Conservation (phyloP, 2,329 filamentous ascomycete species). For the Aspergillus terreus region DNA sequence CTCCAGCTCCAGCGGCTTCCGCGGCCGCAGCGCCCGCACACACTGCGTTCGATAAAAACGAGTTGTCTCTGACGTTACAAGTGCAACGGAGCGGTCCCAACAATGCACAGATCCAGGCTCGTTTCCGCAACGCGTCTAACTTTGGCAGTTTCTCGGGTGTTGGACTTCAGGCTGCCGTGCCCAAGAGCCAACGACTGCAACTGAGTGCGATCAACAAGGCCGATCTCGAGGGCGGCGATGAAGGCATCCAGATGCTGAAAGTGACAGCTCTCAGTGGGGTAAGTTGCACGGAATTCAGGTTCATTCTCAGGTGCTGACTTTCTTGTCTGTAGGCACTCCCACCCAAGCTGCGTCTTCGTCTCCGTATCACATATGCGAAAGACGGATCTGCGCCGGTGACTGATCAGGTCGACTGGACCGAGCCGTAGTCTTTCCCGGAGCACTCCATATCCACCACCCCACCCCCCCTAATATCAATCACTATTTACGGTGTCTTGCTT, state of each 20-base stretch:
- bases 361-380: slow-evolving; percentile 78
- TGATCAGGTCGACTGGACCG: slow-evolving; percentile 96
- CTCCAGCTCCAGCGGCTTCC: slow-evolving; percentile 49
- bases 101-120: slow-evolving; percentile 74
- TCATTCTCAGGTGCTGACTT: slow-evolving; percentile 23
- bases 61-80: slow-evolving; percentile 73
- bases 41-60: slow-evolving; percentile 82
- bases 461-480: background rate
- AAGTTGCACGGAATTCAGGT: slow-evolving; percentile 47
- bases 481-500: background rate
- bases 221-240: slow-evolving; percentile 70
- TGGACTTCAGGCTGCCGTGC: slow-evolving; percentile 88
- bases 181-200: slow-evolving; percentile 92
- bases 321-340: slow-evolving; percentile 59
- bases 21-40: slow-evolving; percentile 50
- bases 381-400: slow-evolving; percentile 67
- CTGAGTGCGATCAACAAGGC: slow-evolving; percentile 82
- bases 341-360: slow-evolving; percentile 68
- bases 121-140: slow-evolving; percentile 73
- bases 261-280: slow-evolving; percentile 82
- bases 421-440: slow-evolving; percentile 49
- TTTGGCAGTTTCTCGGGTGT: slow-evolving; percentile 67
- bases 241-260: slow-evolving; percentile 88
- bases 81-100: slow-evolving; percentile 70
- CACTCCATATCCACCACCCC: background rate